These are phyloP conservation scores for Neobulgaria alba DNA, from an alignment of 2,329 filamentous ascomycete genomes.

Conservation along the genomic window DNA sequence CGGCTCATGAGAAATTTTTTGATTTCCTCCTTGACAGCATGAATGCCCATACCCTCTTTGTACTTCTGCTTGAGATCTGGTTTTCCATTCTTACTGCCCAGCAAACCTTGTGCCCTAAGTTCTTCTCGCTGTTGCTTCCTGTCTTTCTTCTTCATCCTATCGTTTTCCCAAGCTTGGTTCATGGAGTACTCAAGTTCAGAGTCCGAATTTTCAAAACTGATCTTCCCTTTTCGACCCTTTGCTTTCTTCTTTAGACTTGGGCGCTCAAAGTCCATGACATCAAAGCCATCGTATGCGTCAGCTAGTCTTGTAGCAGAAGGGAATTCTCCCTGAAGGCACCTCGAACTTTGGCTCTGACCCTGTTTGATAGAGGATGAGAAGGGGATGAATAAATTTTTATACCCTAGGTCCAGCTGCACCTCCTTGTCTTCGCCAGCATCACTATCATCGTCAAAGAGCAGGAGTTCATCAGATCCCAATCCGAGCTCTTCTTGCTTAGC, in stretches of 20 bases:
- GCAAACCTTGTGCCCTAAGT: conserved; percentile 54
- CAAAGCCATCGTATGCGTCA: conserved; percentile 55
- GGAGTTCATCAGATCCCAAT: conserved; percentile 47
- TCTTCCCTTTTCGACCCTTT: conserved; percentile 50
- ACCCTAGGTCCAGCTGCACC: not conserved
- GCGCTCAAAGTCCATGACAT: conserved; percentile 76
- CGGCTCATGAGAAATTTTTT: conserved; percentile 57
- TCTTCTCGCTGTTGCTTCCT: conserved; percentile 64
- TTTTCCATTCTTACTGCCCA: conserved; percentile 48
- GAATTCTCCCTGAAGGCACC: conserved; percentile 33
- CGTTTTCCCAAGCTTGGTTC: conserved; percentile 53
- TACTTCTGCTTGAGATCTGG: conserved; percentile 61
- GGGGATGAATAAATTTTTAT: conserved; percentile 5
- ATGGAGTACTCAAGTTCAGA: conserved; percentile 57
- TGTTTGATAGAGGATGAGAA: conserved; percentile 11
- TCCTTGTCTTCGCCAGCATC: conserved; percentile 26
- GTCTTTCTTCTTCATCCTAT: conserved; percentile 61
- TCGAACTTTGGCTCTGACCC: conserved; percentile 17
- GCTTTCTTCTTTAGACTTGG: conserved; percentile 56
- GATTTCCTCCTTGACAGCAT: conserved; percentile 66
- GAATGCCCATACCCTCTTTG: conserved; percentile 58
- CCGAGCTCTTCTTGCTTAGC: conserved; percentile 57
- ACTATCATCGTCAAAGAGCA: conserved; percentile 44
- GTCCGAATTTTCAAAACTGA: conserved; percentile 50
- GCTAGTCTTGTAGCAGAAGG: conserved; percentile 47